These are phyloP conservation scores for Polytrichum commune DNA, from an alignment of 225 moss, liverwort and hornwort species.

Conservation along the genomic window DNA sequence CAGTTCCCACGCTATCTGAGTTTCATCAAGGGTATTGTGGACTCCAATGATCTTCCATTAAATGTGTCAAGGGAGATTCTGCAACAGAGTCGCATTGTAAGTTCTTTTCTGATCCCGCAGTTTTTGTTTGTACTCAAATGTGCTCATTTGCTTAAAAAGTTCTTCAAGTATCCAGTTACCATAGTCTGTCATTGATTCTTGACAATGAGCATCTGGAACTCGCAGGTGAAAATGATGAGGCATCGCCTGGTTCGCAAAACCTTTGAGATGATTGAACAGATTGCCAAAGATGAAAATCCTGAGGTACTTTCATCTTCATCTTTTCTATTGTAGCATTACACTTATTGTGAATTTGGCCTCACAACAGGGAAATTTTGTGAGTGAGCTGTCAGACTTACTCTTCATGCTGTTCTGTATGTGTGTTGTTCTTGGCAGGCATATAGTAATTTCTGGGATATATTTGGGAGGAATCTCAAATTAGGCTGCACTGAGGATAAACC, in stretches of 20 bases:
- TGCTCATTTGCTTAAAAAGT: not conserved
- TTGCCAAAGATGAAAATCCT: constrained; percentile 46
- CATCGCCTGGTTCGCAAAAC: constrained; percentile 54
- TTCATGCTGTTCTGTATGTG: too few relatives aligned
- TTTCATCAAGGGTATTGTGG: constrained; percentile 61
- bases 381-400: too few relatives aligned
- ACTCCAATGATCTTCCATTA: constrained; percentile 56
- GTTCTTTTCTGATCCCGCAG: not conserved
- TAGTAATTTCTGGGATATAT: constrained; percentile 80
- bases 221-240: constrained; percentile 64
- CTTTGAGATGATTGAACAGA: constrained; percentile 54
- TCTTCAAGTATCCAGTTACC: too few relatives aligned
- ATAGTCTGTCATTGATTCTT: not conserved
- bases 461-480: constrained; percentile 85
- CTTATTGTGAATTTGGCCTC: too few relatives aligned
- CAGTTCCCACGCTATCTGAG: constrained; percentile 60
- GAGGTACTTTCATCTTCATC: constrained; percentile 19
- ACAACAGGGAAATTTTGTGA: too few relatives aligned
- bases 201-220: not conserved
- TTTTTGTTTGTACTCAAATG: not conserved
- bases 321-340: not conserved
- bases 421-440: constrained; percentile 54
- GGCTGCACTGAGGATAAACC: constrained; percentile 81
- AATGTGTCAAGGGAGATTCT: constrained; percentile 62
- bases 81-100: constrained; percentile 60